Evolutionary conservation across 495 filamentous ascomycete species (phyloP).

Genomic region (Daldinia grandis): DNA sequence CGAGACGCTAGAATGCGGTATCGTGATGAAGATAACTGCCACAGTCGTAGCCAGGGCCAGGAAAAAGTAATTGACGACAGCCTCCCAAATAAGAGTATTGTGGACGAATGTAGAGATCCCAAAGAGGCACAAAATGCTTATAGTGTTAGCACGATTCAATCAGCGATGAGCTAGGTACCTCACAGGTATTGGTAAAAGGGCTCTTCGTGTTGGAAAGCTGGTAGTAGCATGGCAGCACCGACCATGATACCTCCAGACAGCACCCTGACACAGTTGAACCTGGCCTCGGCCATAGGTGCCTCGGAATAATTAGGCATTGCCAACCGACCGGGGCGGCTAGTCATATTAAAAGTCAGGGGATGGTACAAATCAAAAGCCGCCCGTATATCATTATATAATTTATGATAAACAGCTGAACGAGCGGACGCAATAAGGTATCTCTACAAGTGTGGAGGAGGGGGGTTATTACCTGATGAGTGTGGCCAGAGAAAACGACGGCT

Average conservation of each 20-base stretch:
- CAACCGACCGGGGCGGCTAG: not conserved
- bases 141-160: constrained; percentile 22
- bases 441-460: not conserved
- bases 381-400: not conserved
- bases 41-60: constrained; percentile 6
- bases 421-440: not conserved
- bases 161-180: constrained; percentile 21
- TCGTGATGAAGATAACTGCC: not conserved
- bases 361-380: not conserved
- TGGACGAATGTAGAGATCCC: constrained; percentile 8
- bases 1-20: constrained; percentile 14
- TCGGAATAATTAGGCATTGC: not conserved
- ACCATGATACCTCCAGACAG: constrained; percentile 48
- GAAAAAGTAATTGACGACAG: constrained; percentile 16
- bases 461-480: constrained; percentile 2
- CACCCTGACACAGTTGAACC: constrained; percentile 32
- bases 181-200: constrained; percentile 45
- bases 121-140: constrained; percentile 24
- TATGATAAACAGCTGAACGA: not conserved
- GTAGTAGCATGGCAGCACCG: constrained; percentile 45
- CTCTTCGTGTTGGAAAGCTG: constrained; percentile 36
- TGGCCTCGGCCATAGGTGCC: not conserved
- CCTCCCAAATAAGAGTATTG: constrained; percentile 24
- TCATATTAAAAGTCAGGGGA: not conserved
- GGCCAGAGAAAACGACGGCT: not conserved